Evolutionary conservation across 108 stramenopile species (phyloP).

Genomic region (Seminavis robusta): DNA sequence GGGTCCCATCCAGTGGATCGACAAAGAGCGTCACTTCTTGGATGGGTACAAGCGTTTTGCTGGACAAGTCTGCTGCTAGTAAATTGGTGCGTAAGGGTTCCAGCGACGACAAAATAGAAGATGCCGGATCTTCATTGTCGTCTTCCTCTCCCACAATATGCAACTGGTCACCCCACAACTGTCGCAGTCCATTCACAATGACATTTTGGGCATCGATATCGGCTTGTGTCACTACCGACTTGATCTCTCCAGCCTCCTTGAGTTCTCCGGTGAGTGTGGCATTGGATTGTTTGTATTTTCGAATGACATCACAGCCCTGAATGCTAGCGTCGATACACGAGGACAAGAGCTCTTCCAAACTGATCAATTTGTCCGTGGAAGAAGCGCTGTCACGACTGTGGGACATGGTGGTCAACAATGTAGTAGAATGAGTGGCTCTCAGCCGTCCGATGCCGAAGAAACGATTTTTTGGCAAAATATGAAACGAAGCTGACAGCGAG

Average conservation of each 20-base stretch:
- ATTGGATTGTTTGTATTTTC: conserved; percentile 19
- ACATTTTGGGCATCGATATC: conserved; percentile 49
- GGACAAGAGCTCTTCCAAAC: conserved; percentile 45
- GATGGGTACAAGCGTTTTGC: conserved; percentile 14
- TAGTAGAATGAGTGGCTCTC: too few relatives aligned
- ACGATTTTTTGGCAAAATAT: too few relatives aligned
- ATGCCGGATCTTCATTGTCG: conserved; percentile 4
- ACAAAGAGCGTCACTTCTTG: conserved; percentile 55
- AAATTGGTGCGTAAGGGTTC: neutral
- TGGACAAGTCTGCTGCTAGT: neutral
- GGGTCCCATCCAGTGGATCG: conserved; percentile 82
- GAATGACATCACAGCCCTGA: conserved; percentile 64
- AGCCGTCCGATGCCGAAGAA: too few relatives aligned
- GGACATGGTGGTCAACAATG: too few relatives aligned
- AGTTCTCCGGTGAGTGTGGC: conserved; percentile 12
- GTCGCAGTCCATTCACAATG: conserved; percentile 29
- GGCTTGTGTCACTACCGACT: conserved; percentile 51
- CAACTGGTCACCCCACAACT: conserved; percentile 29
- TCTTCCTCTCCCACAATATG: conserved; percentile 53
- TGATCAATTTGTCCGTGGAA: too few relatives aligned
- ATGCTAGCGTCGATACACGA: conserved; percentile 66
- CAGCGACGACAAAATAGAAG: neutral
- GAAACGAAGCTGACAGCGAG: too few relatives aligned
- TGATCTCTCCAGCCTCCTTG: conserved; percentile 46
- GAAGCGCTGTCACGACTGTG: too few relatives aligned